Base-by-base conservation (phyloP, 2,329 filamentous ascomycete genomes). In the Ascochyta rabiei region DNA sequence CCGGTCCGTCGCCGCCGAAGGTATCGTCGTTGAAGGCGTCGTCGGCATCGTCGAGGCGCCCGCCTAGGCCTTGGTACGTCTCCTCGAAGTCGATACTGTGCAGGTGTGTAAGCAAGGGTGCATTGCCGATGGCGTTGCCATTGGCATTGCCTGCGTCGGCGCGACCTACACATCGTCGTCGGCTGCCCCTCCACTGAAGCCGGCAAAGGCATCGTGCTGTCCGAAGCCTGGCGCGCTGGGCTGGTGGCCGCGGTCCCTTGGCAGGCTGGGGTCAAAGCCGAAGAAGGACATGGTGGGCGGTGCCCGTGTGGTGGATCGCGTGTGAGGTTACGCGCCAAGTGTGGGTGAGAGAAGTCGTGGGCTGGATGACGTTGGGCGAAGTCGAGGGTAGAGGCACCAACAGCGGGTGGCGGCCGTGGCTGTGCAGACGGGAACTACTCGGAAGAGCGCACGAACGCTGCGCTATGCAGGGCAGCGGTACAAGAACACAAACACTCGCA, bases 1-100 rank as follows among this genome's bases (percentile, higher is more conserved):
- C 80, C 26, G 81, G 78, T 31, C 75, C 77, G 52, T 75, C 77
- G 53, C 80, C 82, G 53, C 80, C 82, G 53, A 99, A 99, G 2
- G 95, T 99, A 73, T 98, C 95, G 68, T 98, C 91, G 76, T 99
- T 99, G 82, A 97, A 91, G 45, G 85, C 91, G 80, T 99, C 95
- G 69, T 93, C 90, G 18, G 90, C 88, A 73, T 99, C 93, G 68
- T 96, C 88, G 31, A 99, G 87, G 75, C 90, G 87, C 71, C 96
- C 90, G 52, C 92, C 95, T 35, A 99, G 82, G 16, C 93, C 93
- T 76, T 99, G 95, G 73, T 98, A 98, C 33, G 93, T 98, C 72
- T 99, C 92, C 68, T 99, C 95, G 66, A 98, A 99, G 68, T 98
- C 90, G 68, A 90, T 84, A 50, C 86, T 89, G 65, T 86, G 63